Percentiles rank a stretch among this genome's conserved stretches.
These are phyloP conservation scores for Prunus fruticosa DNA, from an alignment of 306 rosid genomes.

Conservation along the genomic window DNA sequence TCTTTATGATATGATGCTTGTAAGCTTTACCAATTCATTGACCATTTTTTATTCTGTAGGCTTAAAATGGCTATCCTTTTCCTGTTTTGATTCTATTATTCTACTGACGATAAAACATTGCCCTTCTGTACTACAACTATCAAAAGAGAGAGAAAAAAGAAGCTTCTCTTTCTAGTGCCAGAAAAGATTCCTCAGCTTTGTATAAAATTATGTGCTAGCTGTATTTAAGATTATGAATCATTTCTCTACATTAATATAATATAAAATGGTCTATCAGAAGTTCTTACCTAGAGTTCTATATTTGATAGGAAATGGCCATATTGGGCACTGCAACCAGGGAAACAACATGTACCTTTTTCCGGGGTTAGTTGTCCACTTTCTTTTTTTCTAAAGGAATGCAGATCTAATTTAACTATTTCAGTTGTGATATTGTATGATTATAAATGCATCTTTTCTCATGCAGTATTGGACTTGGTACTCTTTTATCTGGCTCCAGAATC, in stretches of 20 bases:
- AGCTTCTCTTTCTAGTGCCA: not conserved
- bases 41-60: no score
- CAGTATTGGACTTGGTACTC: constrained; percentile 98
- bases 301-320: constrained; percentile 67
- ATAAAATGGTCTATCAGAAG: not conserved
- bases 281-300: not conserved
- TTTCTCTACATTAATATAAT: not conserved
- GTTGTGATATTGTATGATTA: not conserved
- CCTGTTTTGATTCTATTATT: no score
- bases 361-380: constrained; percentile 57
- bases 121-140: not conserved
- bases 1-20: no score
- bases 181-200: not conserved
- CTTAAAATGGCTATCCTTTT: no score
- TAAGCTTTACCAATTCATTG: no score
- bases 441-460: constrained; percentile 16
- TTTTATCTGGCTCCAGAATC: constrained; percentile 78
- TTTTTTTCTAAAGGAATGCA: not conserved
- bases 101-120: no score
- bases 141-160: not conserved
- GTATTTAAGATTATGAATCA: not conserved
- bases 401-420: not conserved
- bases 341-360: constrained; percentile 99
- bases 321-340: constrained; percentile 99
- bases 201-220: not conserved